Base-by-base conservation (phyloP, 345 rosid species). In the Pistacia atlantica region DNA sequence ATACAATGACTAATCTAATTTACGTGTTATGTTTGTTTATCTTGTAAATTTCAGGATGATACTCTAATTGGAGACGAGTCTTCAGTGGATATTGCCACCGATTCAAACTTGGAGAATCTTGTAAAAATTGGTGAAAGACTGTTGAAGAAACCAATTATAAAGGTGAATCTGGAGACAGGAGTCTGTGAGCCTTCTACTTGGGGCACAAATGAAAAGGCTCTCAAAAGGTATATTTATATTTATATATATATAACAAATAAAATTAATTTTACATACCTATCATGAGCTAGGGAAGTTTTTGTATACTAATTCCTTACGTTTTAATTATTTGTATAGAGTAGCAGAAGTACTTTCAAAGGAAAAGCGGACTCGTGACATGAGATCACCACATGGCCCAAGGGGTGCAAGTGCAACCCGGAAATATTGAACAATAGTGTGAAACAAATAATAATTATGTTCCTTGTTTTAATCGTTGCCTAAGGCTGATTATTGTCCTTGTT, bases 81-180 rank as follows among this genome's bases (percentile, higher is more conserved):
- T 14, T 83, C 88, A 1, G 85, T 85, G 37, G 95, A 91, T 76
- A 49, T 87, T 28, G 84, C 93, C 8, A 89, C 90, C 2, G 61
- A 77, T 8, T 84, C 85, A 12, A 89, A 89, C 78, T 75, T 90
- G 35, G 78, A 86, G n/a, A 59, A 78, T 59, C 81, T 91, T 0
- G 83, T 69, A 9, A 85, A 83, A 82, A 83, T 78, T 11, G 95
- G 90, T 55, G 83, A 85, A 17, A 73, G 81, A n/a, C 74, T 91
- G 69, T 75, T 88, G 52, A 89, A 83, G 76, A 85, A 89, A 78
- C 86, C 72, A 55, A 84, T 91, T 20, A 71, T 84, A 4, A 81
- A 72, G 78, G 93, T 88, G 22, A 86, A 89, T 76, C 73, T 88
- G 38, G 86, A 83, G 8, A 85, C 64, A 0, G 93, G 93, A 3